Percentiles rank a stretch among this genome's conserved stretches.
phyloP scores from a whole-genome alignment of 1,284 basidiomycete genomes.

The Chalciporus sp. region DNA sequence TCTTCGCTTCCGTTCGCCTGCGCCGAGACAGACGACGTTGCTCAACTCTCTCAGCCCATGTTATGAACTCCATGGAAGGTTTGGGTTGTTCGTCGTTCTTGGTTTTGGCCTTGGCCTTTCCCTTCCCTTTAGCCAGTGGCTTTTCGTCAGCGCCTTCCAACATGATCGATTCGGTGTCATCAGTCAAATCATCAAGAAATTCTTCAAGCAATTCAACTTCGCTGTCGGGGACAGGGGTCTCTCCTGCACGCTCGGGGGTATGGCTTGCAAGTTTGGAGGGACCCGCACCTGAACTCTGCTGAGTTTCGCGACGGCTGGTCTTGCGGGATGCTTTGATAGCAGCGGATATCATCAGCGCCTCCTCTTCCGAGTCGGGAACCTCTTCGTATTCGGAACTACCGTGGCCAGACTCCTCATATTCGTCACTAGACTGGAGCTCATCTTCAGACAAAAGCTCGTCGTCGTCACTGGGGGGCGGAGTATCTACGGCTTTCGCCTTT shows the following conservation, averaged over 20 bases:
- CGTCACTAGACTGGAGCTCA: slow-evolving; percentile 43
- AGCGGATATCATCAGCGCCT: slow-evolving; percentile 56
- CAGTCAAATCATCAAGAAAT: slow-evolving; percentile 25
- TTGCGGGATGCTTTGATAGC: slow-evolving; percentile 60
- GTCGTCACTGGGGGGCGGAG: slow-evolving; percentile 29
- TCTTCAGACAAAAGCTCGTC: slow-evolving; percentile 38
- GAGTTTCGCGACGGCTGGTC: slow-evolving; percentile 37
- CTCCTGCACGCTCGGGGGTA: slow-evolving; percentile 34
- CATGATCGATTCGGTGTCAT: slow-evolving; percentile 27
- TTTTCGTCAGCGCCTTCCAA: slow-evolving; percentile 40
- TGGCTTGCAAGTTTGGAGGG: slow-evolving; percentile 47
- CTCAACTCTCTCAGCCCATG: slow-evolving; percentile 10
- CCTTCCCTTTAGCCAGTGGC: slow-evolving; percentile 34
- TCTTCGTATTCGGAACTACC: slow-evolving; percentile 61
- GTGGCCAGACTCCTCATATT: slow-evolving; percentile 51
- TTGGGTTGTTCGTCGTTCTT: background rate
- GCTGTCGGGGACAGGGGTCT: slow-evolving; percentile 23
- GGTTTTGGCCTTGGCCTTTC: slow-evolving; percentile 23
- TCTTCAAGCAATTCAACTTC: slow-evolving; percentile 40
- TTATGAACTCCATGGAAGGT: slow-evolving; percentile 26
- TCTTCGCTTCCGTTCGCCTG: slow-evolving; percentile 39
- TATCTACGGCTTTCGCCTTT: slow-evolving; percentile 33
- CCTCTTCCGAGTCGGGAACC: slow-evolving; percentile 36
- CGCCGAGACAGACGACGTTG: slow-evolving; percentile 12
- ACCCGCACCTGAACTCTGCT: slow-evolving; percentile 45